A percentile compares a stretch with the other conserved stretches of the same genome.
These are phyloP conservation scores for Lachancea quebecensis DNA, from an alignment of 805 yeast species.

Conservation along the genomic window DNA sequence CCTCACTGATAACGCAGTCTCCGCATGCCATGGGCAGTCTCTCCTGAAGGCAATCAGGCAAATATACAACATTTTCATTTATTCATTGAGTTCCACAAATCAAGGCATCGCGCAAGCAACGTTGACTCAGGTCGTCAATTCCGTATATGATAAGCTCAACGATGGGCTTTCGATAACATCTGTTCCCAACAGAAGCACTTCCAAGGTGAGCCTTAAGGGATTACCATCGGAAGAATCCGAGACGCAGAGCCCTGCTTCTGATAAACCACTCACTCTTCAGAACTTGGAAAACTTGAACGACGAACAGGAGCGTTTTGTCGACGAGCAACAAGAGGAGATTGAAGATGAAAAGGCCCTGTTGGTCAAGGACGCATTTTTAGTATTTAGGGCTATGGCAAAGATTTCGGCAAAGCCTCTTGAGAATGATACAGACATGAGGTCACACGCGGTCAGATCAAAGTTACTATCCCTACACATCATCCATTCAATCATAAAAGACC, in stretches of 20 bases:
- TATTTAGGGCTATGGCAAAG: conserved; percentile 92
- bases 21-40: conserved; percentile 74
- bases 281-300: conserved; percentile 51
- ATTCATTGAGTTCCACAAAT: conserved; percentile 72
- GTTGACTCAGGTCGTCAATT: conserved; percentile 80
- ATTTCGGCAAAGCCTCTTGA: conserved; percentile 81
- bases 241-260: conserved; percentile 1
- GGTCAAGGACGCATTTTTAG: conserved; percentile 85
- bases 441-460: conserved; percentile 89
- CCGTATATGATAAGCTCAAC: conserved; percentile 71
- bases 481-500: conserved; percentile 77
- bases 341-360: conserved; percentile 57
- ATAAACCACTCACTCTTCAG: conserved; percentile 46
- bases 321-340: conserved; percentile 33
- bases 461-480: conserved; percentile 80
- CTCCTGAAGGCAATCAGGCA: conserved; percentile 86
- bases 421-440: conserved; percentile 72
- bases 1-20: conserved; percentile 69
- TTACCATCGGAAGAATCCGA: conserved; percentile 6
- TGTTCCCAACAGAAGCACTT: conserved; percentile 5
- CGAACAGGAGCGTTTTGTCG: conserved; percentile 49
- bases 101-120: conserved; percentile 96
- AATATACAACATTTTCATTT: conserved; percentile 84
- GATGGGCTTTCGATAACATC: conserved; percentile 26
- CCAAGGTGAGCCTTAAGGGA: conserved; percentile 12